Evolutionary conservation across 2,329 filamentous ascomycete species (phyloP), one percentile per base, ranked within the genome.

Genomic region (Fusarium buharicum): DNA sequence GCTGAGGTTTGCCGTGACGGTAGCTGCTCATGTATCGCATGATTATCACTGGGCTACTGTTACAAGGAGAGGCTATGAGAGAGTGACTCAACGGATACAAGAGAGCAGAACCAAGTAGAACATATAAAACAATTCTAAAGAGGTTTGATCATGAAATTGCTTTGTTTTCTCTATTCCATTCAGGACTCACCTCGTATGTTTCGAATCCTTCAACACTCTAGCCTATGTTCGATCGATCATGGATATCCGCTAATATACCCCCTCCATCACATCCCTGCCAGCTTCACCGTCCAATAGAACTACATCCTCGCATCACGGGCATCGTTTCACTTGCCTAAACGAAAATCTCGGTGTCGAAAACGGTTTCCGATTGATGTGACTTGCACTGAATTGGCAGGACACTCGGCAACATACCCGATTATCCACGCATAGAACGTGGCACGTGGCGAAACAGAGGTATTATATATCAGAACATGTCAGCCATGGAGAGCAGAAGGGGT

Each of bases 251-350:
- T 51, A 62, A 49, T 36, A 38, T 33, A 13, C n/a, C 28, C 47
- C 33, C 37, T 20, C 13, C 27, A 31, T 9, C 6, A 22, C 18
- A 44, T 22, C 41, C 37, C 49, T 52, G 48, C 5, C 46, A 28
- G n/a, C 39, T 6, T 33, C 30, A 33, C 14, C 14, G 13, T 50
- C 66, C 62, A 68, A 66, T 68, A 50, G 50, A 50, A 64, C 36
- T 40, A 64, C 48, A 52, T 34, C 36, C 37, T 46, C 30, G 18
- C 58, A 53, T 57, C 63, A 67, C 66, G 63, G 39, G 61, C 43
- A 39, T 39, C 30, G 34, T 44, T 47, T 47, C 45, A 45, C 46
- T 50, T 46, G 17, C 43, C 37, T 10, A 40, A 44, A 43, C 40
- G 34, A 59, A 56, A 41, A 16, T 16, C 47, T 64, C 56, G 45